Evolutionary conservation across 106 monocot species (phyloP), one percentile per base, ranked within the genome.

Genomic region (Alisma plantagoaquatica): DNA sequence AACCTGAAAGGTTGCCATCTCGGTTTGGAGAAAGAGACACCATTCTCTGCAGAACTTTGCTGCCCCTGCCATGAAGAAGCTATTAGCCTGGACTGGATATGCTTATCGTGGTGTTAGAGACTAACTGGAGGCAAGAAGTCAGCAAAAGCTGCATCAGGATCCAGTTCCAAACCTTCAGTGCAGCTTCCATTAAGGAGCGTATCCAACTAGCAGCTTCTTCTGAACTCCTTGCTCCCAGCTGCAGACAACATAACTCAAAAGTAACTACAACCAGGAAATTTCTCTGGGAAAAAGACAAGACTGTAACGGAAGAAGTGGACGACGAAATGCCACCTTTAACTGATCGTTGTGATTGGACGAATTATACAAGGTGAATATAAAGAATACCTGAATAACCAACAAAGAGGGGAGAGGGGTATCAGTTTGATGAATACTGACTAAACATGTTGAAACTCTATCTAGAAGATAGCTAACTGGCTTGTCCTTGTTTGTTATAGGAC

Each of bases 141-240:
- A n/a, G n/a, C n/a, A n/a, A n/a, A n/a, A n/a, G n/a, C n/a, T n/a
- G n/a, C n/a, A n/a, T n/a, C n/a, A n/a, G n/a, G n/a, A n/a, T n/a
- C n/a, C n/a, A n/a, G 3, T n/a, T 25, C 31, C 29, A 29, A 14
- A 59, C 57, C 57, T 38, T 68, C 17, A 31, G 20, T 51, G 49
- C 50, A 31, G 73, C 63, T 52, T 88, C 87, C 78, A 66, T 76
- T 26, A 84, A 63, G 7, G 55, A 84, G 21, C 54, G 61, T 25
- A 76, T 81, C 84, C 94, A 96, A 57, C 53, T 69, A 53, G 88
- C 94, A 22, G 81, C 84, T 69, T 84, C 94, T 65, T 96, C 94
- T 48, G 94, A 96, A 70, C 94, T 96, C 65, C 65, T 75, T 59
- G 96, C 94, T 57, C 88, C 94, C 73, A 96, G 66, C 94, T 96